A percentile compares a stretch with the other conserved stretches of the same genome.
These are phyloP conservation scores for Peronospora belbahrii DNA, from an alignment of 352 stramenopile genomes.

Conservation along the genomic window DNA sequence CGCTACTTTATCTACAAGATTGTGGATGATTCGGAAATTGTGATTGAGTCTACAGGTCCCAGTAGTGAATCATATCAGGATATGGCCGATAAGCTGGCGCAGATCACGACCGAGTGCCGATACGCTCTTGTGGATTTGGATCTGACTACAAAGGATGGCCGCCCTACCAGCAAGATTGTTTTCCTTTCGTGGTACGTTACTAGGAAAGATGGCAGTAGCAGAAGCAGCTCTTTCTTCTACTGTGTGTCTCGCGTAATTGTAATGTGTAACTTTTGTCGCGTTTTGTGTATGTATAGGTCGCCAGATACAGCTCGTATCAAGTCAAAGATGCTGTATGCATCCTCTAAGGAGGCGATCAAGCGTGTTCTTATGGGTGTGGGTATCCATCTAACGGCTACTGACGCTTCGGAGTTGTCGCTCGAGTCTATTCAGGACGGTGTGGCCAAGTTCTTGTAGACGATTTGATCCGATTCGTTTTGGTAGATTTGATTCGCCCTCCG, in stretches of 20 bases:
- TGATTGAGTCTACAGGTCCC: constrained; percentile 84
- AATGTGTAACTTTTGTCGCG: not conserved
- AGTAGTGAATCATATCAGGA: constrained; percentile 81
- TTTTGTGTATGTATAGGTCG: constrained; percentile 40
- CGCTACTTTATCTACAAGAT: constrained; percentile 97
- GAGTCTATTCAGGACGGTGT: constrained; percentile 78
- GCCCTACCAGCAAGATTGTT: constrained; percentile 86
- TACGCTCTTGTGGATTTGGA: constrained; percentile 88
- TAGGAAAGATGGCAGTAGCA: too few species aligned
- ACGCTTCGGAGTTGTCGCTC: constrained; percentile 80
- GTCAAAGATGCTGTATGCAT: constrained; percentile 94
- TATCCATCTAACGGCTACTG: constrained; percentile 92
- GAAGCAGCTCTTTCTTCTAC: not conserved
- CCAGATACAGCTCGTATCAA: constrained; percentile 90
- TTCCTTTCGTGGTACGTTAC: constrained; percentile 83
- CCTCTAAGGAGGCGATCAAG: constrained; percentile 93
- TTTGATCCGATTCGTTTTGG: constrained; percentile 23
- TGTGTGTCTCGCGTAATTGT: too few species aligned
- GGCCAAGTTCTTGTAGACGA: constrained; percentile 84
- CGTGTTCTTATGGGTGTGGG: constrained; percentile 90
- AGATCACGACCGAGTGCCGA: constrained; percentile 75
- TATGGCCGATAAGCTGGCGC: constrained; percentile 72
- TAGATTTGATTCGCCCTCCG: constrained; percentile 22
- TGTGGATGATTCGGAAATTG: constrained; percentile 88
- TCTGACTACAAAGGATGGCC: constrained; percentile 84